Base-by-base conservation (phyloP, 108 stramenopile species). In the Fistulifera pelliculosa region DNA sequence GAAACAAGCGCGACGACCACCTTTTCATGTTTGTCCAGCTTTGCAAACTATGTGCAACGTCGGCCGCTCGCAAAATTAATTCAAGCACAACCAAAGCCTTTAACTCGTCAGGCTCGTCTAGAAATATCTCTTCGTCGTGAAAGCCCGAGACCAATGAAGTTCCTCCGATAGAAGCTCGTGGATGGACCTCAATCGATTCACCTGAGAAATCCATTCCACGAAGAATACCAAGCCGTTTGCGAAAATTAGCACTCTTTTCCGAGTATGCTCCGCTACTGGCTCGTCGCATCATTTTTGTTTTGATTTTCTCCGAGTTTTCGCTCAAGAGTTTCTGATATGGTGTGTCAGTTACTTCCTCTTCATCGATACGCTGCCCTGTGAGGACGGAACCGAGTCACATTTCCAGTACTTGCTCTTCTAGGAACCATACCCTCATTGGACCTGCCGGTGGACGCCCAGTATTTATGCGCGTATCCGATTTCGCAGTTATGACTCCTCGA, bases 191-290 rank as follows among this genome's bases (percentile, higher is more conserved):
- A 17, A 80, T 65, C 40, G 60, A 50, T 10, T 69, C 59, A 14
- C 80, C 80, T 15, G 80, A 68, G 45, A 77, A 65, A 51, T 81
- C 76, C 27, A 77, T 60, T n/a, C 76, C 67, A 7, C 76, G 76
- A 11, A 61, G 68, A 1, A 81, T 74, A 42, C 79, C 74, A 0
- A 80, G 60, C 10, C 61, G 52, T 0, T 59, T 38, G 22, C 42
- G 41, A 21, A 45, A 45, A 45, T 11, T 45, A 6, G 31, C 31
- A 35, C 31, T 35, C 8, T 35, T 35, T 35, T 35, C 31, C 8
- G 31, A 35, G 31, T 35, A 35, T 8, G 31, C 31, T 35, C 31
- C 31, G 8, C 31, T 35, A 8, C 31, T 35, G 31, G 31, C 31
- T 35, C 31, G 31, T 8, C 31, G 31, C 31, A 35, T 3, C 31